Base-by-base conservation (phyloP, 2,329 filamentous ascomycete species). In the Curvularia sp. region DNA sequence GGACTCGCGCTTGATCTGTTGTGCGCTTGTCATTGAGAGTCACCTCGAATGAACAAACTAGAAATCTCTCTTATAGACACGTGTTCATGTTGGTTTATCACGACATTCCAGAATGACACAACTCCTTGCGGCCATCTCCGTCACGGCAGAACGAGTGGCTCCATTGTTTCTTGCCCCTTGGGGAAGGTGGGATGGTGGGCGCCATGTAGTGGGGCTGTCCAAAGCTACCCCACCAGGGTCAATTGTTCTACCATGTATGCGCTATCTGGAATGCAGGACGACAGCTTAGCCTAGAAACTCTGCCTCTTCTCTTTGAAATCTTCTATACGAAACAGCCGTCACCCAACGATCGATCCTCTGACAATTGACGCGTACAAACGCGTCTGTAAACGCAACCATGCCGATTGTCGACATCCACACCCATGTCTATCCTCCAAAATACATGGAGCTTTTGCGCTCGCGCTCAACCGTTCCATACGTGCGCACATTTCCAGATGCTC, bases 401-500 rank as follows among this genome's bases (percentile, higher is more conserved):
- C 74, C 80, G 23, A 78, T 84, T 57, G 82, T 88, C 49, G 86
- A 88, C 69, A 79, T 88, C 48, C 86, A 88, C 73, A 87, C 86
- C 7, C 86, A 88, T 78, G 80, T 88, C 70, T 88, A 88, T 68
- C 85, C 86, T 1, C 84, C 83, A 7, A 80, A 82, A 28, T 87
- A 86, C 72, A 83, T 87, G 75, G 75, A 80, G 51, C 81, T 88
- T 48, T 80, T 88, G 10, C 81, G 83, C 38, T 79, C 80, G 10
- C 82, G 86, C 61, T 81, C 79, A 46, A 81, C 80, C 21, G 90
- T 93, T 60, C 91, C 91, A 32, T 86, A 93, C 58, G 87, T 93
- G 57, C 85, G 89, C 57, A 84, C 82, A 18, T 92, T 92, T 67
- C 81, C 72, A 21, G 76, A 78, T 81, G 57, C 84, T 1, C 75